phyloP scores from a whole-genome alignment of 1,284 basidiomycete species.

The Cronartium quercuum region DNA sequence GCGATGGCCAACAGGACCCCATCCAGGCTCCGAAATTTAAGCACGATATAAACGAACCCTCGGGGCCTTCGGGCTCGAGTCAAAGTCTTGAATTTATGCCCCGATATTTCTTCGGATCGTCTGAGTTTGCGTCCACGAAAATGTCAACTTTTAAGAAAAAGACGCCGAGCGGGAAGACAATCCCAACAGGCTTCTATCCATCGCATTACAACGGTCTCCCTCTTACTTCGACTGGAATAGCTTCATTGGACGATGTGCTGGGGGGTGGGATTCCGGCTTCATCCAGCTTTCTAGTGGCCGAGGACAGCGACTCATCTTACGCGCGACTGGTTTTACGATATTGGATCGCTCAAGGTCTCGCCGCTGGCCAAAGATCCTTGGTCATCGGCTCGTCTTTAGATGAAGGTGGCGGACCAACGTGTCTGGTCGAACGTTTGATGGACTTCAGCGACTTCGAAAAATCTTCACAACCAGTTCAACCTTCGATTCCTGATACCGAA shows the following conservation, averaged over 20 bases:
- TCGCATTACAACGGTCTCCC: slow-evolving; percentile 35
- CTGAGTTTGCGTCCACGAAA: not conserved
- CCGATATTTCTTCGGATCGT: too few relatives aligned
- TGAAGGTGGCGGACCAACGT: slow-evolving; percentile 53
- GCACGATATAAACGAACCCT: not conserved
- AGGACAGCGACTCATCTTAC: slow-evolving; percentile 78
- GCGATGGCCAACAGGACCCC: not conserved
- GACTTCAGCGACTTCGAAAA: not conserved
- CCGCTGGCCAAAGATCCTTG: slow-evolving; percentile 62
- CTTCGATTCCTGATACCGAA: not conserved
- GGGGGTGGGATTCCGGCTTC: slow-evolving; percentile 86
- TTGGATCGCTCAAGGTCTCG: slow-evolving; percentile 77
- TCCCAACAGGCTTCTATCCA: slow-evolving; percentile 16
- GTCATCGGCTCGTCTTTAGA: slow-evolving; percentile 56
- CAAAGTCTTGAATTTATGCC: too few relatives aligned
- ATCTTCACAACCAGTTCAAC: not conserved
- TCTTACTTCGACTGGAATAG: slow-evolving; percentile 68
- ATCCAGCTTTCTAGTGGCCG: slow-evolving; percentile 64
- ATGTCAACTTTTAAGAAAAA: slow-evolving; percentile 37
- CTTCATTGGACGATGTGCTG: slow-evolving; percentile 90
- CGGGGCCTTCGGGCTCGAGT: too few relatives aligned
- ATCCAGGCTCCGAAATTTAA: not conserved
- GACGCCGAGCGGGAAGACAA: not conserved
- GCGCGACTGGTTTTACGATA: slow-evolving; percentile 79
- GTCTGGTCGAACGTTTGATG: slow-evolving; percentile 46